Percentiles rank a stretch among this genome's conserved stretches.
phyloP scores from a whole-genome alignment of 2,329 filamentous ascomycete genomes.

The Hymenoscyphus repandus region DNA sequence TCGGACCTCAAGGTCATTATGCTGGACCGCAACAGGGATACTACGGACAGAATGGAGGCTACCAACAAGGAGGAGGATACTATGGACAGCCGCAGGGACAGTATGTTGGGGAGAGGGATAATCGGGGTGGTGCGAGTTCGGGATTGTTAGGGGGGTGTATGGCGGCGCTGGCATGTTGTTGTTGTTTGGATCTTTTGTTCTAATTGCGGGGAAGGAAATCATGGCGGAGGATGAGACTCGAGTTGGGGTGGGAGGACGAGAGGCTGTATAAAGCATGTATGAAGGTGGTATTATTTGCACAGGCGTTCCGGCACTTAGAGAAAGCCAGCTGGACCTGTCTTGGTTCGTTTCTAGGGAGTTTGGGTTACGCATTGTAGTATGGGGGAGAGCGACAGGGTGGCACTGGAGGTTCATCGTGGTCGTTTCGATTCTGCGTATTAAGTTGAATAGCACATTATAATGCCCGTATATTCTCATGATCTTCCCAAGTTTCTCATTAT shows the following conservation, averaged over 20 bases:
- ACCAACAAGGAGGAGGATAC: constrained; percentile 21
- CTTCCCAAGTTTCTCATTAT: too few species aligned
- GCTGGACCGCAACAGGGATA: constrained; percentile 9
- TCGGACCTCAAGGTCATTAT: constrained; percentile 9
- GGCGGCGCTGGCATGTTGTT: constrained; percentile 44
- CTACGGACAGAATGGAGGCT: too few species aligned
- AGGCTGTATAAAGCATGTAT: not conserved
- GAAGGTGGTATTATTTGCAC: too few species aligned
- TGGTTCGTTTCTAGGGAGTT: too few species aligned
- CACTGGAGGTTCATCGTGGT: not conserved
- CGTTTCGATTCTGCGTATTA: not conserved
- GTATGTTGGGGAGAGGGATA: constrained; percentile 31
- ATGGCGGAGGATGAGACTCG: not conserved
- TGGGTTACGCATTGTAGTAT: not conserved
- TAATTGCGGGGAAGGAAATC: constrained; percentile 24
- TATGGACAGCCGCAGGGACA: constrained; percentile 31
- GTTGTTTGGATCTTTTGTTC: constrained; percentile 46
- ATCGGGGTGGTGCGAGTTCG: constrained; percentile 23
- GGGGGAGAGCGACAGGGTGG: not conserved
- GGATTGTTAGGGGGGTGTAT: constrained; percentile 39
- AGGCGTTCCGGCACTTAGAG: too few species aligned
- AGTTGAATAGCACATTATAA: not conserved
- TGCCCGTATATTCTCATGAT: too few species aligned
- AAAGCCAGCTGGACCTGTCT: too few species aligned
- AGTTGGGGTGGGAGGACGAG: not conserved